Percentiles rank a stretch among this genome's conserved stretches.
phyloP scores from a whole-genome alignment of 352 stramenopile species.

The Globisporangium irregulare region DNA sequence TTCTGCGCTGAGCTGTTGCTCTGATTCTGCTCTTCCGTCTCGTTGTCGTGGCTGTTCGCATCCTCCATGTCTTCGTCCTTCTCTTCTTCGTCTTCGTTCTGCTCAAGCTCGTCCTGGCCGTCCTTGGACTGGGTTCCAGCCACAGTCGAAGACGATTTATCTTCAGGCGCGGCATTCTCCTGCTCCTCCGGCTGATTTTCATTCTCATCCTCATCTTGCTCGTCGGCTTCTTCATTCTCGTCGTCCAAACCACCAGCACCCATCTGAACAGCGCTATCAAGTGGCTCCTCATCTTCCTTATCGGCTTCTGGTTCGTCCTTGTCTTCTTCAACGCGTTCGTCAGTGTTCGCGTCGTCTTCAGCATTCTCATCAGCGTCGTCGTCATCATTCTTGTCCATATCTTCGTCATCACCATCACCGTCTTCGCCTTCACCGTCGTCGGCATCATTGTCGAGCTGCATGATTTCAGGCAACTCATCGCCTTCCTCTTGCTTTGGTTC shows the following conservation, averaged over 20 bases:
- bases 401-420: slow-evolving; percentile 38
- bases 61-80: slow-evolving; percentile 43
- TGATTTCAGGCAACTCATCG: slow-evolving; percentile 80
- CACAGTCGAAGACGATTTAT: slow-evolving; percentile 54
- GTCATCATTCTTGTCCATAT: slow-evolving; percentile 54
- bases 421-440: slow-evolving; percentile 36
- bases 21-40: slow-evolving; percentile 50
- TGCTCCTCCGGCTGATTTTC: slow-evolving; percentile 49
- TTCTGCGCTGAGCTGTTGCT: slow-evolving; percentile 52
- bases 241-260: slow-evolving; percentile 72
- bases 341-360: slow-evolving; percentile 35
- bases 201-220: slow-evolving; percentile 65
- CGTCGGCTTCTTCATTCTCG: slow-evolving; percentile 61
- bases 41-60: slow-evolving; percentile 21
- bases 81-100: slow-evolving; percentile 41
- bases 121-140: slow-evolving; percentile 83
- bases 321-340: slow-evolving; percentile 43
- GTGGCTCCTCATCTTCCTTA: slow-evolving; percentile 66
- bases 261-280: slow-evolving; percentile 68
- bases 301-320: slow-evolving; percentile 57
- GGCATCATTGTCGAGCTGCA: slow-evolving; percentile 75
- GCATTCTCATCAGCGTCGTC: slow-evolving; percentile 27
- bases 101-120: slow-evolving; percentile 71
- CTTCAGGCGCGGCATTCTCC: slow-evolving; percentile 30
- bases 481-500: slow-evolving; percentile 55